A percentile compares a stretch with the other conserved stretches of the same genome.
Conservation (phyloP, 1,284 basidiomycete genomes). For the Cutaneotrichosporon sp. region DNA sequence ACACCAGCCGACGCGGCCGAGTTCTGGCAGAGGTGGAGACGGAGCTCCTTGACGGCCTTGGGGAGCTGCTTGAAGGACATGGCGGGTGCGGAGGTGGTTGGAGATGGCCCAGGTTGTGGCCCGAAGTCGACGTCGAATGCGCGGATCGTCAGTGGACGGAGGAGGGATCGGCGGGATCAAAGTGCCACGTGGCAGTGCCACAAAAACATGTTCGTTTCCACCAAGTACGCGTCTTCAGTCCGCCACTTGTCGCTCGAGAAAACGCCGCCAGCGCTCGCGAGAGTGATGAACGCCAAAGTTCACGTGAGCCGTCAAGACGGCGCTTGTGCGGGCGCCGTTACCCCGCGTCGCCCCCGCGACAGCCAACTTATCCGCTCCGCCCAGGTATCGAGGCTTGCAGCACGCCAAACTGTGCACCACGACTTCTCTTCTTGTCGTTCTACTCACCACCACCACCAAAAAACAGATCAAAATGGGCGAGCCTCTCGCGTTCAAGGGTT, state of each 20-base stretch:
- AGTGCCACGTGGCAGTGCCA: background rate
- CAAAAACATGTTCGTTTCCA: background rate
- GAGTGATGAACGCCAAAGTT: too few species aligned
- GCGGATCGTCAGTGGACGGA: slow-evolving; percentile 5
- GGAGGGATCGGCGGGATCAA: background rate
- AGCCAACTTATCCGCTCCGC: too few species aligned
- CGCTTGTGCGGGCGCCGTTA: too few species aligned
- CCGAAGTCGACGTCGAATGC: background rate
- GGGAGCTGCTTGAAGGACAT: slow-evolving; percentile 68
- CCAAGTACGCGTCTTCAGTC: background rate
- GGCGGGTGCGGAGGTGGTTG: slow-evolving; percentile 11
- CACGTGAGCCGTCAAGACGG: too few species aligned
- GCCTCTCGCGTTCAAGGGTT: slow-evolving; percentile 87
- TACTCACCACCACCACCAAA: slow-evolving; percentile 15
- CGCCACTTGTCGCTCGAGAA: too few species aligned
- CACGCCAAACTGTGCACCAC: too few species aligned
- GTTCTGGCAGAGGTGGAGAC: slow-evolving; percentile 82
- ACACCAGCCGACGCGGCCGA: slow-evolving; percentile 76
- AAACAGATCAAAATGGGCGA: slow-evolving; percentile 64
- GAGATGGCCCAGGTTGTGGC: too few species aligned
- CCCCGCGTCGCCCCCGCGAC: too few species aligned
- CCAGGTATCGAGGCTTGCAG: too few species aligned
- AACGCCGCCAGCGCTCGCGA: too few species aligned
- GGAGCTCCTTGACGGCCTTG: slow-evolving; percentile 78
- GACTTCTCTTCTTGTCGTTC: slow-evolving; percentile 12